Conservation (phyloP, 2,329 filamentous ascomycete genomes). For the Scopulariopsis brevicaulis region DNA sequence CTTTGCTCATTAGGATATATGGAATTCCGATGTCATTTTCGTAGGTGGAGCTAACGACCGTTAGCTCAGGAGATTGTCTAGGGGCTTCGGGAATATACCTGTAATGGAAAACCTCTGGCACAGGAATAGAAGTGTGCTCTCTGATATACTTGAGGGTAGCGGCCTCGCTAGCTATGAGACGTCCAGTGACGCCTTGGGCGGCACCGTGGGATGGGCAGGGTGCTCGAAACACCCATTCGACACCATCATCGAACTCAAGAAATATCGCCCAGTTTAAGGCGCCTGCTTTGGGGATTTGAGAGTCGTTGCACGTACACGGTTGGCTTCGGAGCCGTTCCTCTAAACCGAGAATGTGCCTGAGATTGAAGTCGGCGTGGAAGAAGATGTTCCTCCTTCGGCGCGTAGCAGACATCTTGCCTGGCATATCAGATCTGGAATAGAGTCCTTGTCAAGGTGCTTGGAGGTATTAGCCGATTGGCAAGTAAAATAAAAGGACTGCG, state of each 20-base stretch:
- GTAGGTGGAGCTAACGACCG: conserved; percentile 1
- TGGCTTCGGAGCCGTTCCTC: conserved; percentile 8
- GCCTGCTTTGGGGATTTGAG: conserved; percentile 14
- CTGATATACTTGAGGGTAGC: conserved; percentile 17
- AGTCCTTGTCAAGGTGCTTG: background rate
- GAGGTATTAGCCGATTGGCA: background rate
- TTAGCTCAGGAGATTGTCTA: conserved; percentile 6
- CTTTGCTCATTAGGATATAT: conserved; percentile 20
- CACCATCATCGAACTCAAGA: conserved; percentile 16
- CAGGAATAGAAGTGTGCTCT: conserved; percentile 16
- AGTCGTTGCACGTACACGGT: conserved; percentile 7
- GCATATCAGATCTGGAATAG: background rate
- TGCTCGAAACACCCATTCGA: conserved; percentile 18
- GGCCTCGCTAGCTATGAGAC: conserved; percentile 18
- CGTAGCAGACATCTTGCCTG: conserved; percentile 3
- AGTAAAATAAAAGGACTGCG: background rate
- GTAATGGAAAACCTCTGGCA: conserved; percentile 16
- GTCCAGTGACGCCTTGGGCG: conserved; percentile 9
- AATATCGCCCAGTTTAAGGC: conserved; percentile 19
- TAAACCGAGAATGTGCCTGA: conserved; percentile 7
- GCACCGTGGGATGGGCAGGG: conserved; percentile 10
- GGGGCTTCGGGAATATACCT: conserved; percentile 6
- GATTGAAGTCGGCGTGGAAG: conserved; percentile 9
- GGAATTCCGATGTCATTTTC: conserved; percentile 17
- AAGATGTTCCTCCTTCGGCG: conserved; percentile 5